Base-by-base conservation (phyloP, 1,284 basidiomycete species). In the Erythrobasidium hasegawianum region DNA sequence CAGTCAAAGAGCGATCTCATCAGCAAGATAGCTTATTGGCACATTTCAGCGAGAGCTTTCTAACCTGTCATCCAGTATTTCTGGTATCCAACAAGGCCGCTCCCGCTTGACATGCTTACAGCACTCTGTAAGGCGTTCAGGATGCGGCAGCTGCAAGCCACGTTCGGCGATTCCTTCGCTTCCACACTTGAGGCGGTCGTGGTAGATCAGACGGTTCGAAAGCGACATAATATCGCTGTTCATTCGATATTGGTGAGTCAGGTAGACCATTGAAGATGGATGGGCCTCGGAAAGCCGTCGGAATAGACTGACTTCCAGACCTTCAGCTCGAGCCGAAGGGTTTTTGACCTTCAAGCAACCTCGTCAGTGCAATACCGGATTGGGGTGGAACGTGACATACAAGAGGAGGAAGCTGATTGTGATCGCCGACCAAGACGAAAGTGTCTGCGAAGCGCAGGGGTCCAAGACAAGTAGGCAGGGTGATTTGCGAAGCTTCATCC, bases 401-500 rank as follows among this genome's bases (percentile, higher is more conserved):
- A 38, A 97, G 82, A 0, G 93, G 96, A 16, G 95, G 93, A 1
- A 99, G 84, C 76, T 99, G 96, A 78, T 89, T 90, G 77, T 97
- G 95, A 76, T 98, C 95, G 1, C 95, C 95, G 10, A 98, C 93
- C 8, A 98, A 86, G 0, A 98, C 85, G 71, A 97, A 99, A 58
- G 83, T 89, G 54, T 92, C 84, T 2, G 93, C 91, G 72, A 87
- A 91, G 0, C 93, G 85, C 5, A 98, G 79, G 0, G 96, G 95
- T 0, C 96, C 95, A 0, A 98, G 80, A 74, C 92, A 97, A 0
- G 93, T 94, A 0, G 96, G 96, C 1, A 98, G 78, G 0, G 95
- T 97, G 70, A 98, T 94, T 77, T 99, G 96, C 0, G 94, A 97
- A 0, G 95, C 96, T 76, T 98, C 96, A 72, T 98, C 96, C 13